These are phyloP conservation scores for Afroboletus lepidellus DNA, from an alignment of 1,284 basidiomycete genomes.

Conservation along the genomic window DNA sequence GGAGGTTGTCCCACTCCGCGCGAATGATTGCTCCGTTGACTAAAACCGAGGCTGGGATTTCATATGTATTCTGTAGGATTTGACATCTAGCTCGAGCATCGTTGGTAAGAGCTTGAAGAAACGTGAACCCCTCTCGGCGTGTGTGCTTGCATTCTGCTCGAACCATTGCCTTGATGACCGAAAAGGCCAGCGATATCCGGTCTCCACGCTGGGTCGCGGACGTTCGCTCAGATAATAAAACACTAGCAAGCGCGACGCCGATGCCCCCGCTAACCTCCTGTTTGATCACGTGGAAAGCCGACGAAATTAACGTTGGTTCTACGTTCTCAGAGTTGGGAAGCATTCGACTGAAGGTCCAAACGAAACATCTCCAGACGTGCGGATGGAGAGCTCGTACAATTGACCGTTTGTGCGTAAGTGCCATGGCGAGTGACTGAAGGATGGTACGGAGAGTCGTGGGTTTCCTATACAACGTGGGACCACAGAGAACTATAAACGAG, in stretches of 20 bases:
- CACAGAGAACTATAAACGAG: conserved; percentile 50
- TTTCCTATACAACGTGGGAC: conserved; percentile 43
- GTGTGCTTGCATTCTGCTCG: conserved; percentile 28
- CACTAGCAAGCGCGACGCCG: conserved; percentile 38
- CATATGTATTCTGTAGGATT: conserved; percentile 21
- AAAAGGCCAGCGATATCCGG: conserved; percentile 36
- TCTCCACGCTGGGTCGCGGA: conserved; percentile 9
- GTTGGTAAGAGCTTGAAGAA: conserved; percentile 42
- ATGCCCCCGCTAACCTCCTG: conserved; percentile 46
- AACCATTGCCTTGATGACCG: conserved; percentile 40
- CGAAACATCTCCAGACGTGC: conserved; percentile 51
- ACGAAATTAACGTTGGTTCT: conserved; percentile 24
- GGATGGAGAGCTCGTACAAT: conserved; percentile 40
- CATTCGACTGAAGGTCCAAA: conserved; percentile 48
- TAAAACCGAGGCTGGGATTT: conserved; percentile 24
- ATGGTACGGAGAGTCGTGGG: conserved; percentile 41
- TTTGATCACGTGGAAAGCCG: conserved; percentile 41
- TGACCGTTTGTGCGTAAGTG: conserved; percentile 34
- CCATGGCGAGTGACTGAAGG: conserved; percentile 34
- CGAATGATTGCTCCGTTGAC: conserved; percentile 33
- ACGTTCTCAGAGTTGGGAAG: conserved; percentile 14
- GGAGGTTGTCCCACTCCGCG: conserved; percentile 22
- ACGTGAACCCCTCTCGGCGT: conserved; percentile 36
- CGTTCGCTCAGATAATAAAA: conserved; percentile 33
- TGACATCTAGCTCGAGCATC: conserved; percentile 6